Base-by-base conservation (phyloP, 1,284 basidiomycete species). In the Ganoderma multipileum region DNA sequence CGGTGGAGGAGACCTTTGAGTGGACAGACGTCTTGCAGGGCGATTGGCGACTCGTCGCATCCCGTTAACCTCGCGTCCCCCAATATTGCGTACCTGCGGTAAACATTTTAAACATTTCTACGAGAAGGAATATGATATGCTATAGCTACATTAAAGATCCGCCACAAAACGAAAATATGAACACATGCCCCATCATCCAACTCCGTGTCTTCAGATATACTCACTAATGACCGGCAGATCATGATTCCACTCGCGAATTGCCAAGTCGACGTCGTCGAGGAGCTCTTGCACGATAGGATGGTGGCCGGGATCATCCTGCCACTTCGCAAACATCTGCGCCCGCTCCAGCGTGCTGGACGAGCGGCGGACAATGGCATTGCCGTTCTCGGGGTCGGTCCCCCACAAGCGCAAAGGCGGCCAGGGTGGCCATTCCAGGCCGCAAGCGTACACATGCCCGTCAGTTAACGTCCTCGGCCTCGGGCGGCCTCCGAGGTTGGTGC, bases 1-100 rank as follows among this genome's bases (percentile, higher is more conserved):
- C 47, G 20, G 72, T 70, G 6, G 76, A 79, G 65, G 75, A 77
- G 68, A 69, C 61, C 7, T 76, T 71, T 60, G 63, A 72, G 28
- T 80, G 77, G 77, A 54, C 57, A 11, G 76, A 76, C 42, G 73
- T 79, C 12, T 39, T 76, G 7, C 63, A 71, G n/a, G 75, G 74
- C 36, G 75, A 78, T 30, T 80, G 78, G 79, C 71, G 78, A 14
- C 62, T 73, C 18, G 70, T 73, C 1, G 54, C 68, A n/a, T 50
- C 59, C 12, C 28, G 57, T 2, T 66, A 38, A 65, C 20, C 1
- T 5, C 28, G 20, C 30, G 2, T 30, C 52, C 16, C 14, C 47
- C 38, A 7, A n/a, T 36, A 30, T 23, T 0, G 7, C 12, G 6
- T n/a, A 20, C 6, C 4, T 18, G 23, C 28, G 50, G 5, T 38